Base-by-base conservation (phyloP, 106 monocot species). In the Allium sativum region DNA sequence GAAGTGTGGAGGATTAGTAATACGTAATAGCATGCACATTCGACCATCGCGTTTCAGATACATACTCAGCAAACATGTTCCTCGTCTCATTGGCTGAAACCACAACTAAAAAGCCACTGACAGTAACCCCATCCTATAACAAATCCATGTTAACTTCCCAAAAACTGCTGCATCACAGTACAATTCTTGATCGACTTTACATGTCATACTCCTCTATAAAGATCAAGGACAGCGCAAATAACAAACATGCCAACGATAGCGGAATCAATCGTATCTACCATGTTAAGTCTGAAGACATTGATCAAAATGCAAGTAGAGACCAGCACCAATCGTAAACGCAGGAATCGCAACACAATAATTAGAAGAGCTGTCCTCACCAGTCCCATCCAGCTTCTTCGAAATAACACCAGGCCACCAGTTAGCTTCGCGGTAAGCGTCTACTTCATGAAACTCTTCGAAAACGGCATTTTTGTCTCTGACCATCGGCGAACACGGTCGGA, bases 261-360 rank as follows among this genome's bases (percentile, higher is more conserved):
- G 15, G 59, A 65, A 44, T 84, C 58, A 88, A 71, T 74, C 87
- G 88, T 56, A 81, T 93, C 40, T 93, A 84, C 82, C 72, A 75
- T 70, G 51, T 93, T 56, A 1, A 71, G 6, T 65, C 78, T 40
- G n/a, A n/a, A 15, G 66, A 79, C 67, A 59, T 93, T 42, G 47
- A 72, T 12, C 54, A 13, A 3, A 54, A 58, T 93, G 10, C 92
- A 92, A 54, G 50, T 69, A 1, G 19, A 64, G 3, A 60, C 86
- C 2, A 67, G 62, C 48, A 12, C 16, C 1, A 44, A 4, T 0
- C 40, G 56, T 10, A 9, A 7, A 4, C 16, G n/a, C 18, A 42
- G 31, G n/a, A n/a, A n/a, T n/a, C n/a, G n/a, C n/a, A n/a, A n/a
- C n/a, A n/a, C n/a, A n/a, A n/a, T n/a, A n/a, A n/a, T n/a, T n/a